Percentiles rank a stretch among this genome's conserved stretches.
Evolutionary conservation across 192 early-diverging fungal species (phyloP).

Genomic region (Fimicolochytrium jonesii): DNA sequence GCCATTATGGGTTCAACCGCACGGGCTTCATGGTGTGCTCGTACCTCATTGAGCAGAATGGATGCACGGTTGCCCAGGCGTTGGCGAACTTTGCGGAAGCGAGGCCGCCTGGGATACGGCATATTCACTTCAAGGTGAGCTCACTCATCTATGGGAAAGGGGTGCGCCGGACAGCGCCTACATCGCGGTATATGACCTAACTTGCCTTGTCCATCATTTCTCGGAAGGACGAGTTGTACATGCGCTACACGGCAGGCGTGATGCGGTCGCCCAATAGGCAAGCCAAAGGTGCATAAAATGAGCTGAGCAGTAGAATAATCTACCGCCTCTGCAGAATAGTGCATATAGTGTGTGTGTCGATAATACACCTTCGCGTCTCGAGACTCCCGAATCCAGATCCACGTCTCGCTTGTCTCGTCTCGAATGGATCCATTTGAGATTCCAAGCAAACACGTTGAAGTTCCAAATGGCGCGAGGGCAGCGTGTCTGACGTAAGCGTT

Average conservation of each 20-base stretch:
- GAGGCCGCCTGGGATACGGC: slow-evolving; percentile 26
- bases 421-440: no score
- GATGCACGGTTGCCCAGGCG: slow-evolving; percentile 1
- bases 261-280: slow-evolving; percentile 13
- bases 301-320: no score
- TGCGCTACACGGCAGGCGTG: slow-evolving; percentile 12
- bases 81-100: slow-evolving; percentile 18
- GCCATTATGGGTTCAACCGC: slow-evolving; percentile 29
- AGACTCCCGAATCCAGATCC: no score
- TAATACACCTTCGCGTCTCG: no score
- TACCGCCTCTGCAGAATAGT: no score
- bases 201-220: background rate
- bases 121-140: slow-evolving; percentile 26
- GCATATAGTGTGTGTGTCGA: no score
- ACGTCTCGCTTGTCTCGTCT: no score
- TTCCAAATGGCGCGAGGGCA: no score
- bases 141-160: background rate
- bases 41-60: slow-evolving; percentile 18
- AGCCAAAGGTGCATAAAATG: background rate
- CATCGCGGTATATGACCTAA: background rate
- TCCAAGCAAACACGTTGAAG: no score
- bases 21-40: slow-evolving; percentile 27
- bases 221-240: slow-evolving; percentile 24
- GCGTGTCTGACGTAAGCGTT: no score
- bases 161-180: background rate